These are phyloP conservation scores for Oryza brachyantha DNA, from an alignment of 176 grass and related monocot genomes.

Conservation along the genomic window DNA sequence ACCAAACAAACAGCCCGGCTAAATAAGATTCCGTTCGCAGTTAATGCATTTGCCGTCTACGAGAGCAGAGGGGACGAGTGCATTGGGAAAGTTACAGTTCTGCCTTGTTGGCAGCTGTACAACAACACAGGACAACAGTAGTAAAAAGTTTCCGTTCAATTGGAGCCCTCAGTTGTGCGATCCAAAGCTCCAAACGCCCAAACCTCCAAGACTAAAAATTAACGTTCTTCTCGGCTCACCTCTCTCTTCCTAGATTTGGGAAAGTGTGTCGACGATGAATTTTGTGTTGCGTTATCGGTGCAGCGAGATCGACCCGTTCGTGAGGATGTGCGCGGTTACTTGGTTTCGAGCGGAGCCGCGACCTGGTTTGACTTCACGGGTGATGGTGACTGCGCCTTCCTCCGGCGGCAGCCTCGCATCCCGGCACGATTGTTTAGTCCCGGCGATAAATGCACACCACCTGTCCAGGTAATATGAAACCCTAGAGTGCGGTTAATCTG, in stretches of 20 bases:
- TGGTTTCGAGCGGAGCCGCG: slow-evolving; percentile 1
- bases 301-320: slow-evolving; percentile 2
- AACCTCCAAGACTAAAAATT: background rate
- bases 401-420: background rate
- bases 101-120: background rate
- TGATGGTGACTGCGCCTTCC: slow-evolving; percentile 5
- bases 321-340: slow-evolving; percentile 14
- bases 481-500: background rate
- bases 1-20: background rate
- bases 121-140: background rate
- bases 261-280: background rate
- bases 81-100: background rate
- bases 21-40: slow-evolving; percentile 39
- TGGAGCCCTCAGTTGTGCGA: background rate
- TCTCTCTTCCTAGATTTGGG: background rate
- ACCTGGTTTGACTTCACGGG: slow-evolving; percentile 33
- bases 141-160: slow-evolving; percentile 10
- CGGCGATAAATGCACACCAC: slow-evolving; percentile 23
- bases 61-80: background rate
- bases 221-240: background rate
- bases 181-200: background rate
- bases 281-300: slow-evolving; percentile 4
- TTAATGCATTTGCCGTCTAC: slow-evolving; percentile 26
- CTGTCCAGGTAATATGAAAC: background rate
- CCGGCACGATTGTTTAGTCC: background rate